phyloP scores from a whole-genome alignment of 495 filamentous ascomycete genomes.

The Annulohypoxylon nitens region DNA sequence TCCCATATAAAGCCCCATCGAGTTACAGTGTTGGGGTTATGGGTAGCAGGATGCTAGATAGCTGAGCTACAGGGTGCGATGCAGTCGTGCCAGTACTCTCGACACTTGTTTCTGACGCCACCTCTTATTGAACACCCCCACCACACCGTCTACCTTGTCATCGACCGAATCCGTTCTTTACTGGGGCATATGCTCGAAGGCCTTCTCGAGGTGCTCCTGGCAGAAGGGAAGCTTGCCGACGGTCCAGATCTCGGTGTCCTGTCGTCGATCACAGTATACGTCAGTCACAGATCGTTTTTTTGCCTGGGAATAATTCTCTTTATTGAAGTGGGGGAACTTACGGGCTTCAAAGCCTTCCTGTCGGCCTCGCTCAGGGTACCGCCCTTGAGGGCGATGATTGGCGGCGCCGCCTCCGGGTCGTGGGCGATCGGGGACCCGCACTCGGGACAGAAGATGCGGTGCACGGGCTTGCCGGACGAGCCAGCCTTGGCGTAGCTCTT shows the following conservation, averaged over 20 bases:
- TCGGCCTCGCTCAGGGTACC: slow-evolving; percentile 71
- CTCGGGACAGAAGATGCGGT: slow-evolving; percentile 76
- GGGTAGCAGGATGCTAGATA: too few species aligned
- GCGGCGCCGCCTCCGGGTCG: slow-evolving; percentile 74
- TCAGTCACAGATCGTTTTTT: background rate
- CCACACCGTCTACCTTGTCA: background rate
- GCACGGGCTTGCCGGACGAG: slow-evolving; percentile 69
- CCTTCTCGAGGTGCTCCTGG: slow-evolving; percentile 70
- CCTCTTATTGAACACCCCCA: too few species aligned
- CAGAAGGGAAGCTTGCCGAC: slow-evolving; percentile 77
- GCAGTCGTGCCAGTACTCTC: too few species aligned
- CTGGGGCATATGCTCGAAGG: slow-evolving; percentile 73
- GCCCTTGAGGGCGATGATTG: slow-evolving; percentile 77
- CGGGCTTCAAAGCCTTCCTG: slow-evolving; percentile 77
- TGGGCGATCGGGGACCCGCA: slow-evolving; percentile 79
- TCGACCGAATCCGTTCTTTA: slow-evolving; percentile 49
- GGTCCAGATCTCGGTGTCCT: slow-evolving; percentile 79
- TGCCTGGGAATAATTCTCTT: too few species aligned
- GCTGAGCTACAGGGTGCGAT: too few species aligned
- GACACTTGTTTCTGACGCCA: too few species aligned
- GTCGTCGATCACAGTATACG: background rate
- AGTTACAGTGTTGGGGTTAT: too few species aligned
- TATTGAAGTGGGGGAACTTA: slow-evolving; percentile 54
- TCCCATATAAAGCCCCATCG: too few species aligned
- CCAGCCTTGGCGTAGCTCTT: slow-evolving; percentile 71